Evolutionary conservation across 1,284 basidiomycete species (phyloP).

Genomic region (Ceratobasidium sp.): DNA sequence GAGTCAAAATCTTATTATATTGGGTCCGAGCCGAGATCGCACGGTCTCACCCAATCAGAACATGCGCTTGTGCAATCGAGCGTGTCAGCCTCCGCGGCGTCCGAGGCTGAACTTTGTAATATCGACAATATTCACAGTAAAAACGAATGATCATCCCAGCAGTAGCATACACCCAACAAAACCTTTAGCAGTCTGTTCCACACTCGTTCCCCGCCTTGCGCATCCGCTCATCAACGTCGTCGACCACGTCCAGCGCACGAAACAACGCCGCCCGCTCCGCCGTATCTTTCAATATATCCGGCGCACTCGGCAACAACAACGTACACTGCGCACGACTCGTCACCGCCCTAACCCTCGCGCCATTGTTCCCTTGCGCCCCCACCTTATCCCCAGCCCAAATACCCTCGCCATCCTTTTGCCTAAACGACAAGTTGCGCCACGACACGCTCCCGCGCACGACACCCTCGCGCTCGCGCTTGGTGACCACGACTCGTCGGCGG

Average conservation of each 20-base stretch:
- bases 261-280: slow-evolving; percentile 33
- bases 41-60: slow-evolving; percentile 35
- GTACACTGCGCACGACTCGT: slow-evolving; percentile 27
- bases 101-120: slow-evolving; percentile 3
- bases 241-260: slow-evolving; percentile 16
- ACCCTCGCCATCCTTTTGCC: slow-evolving; percentile 28
- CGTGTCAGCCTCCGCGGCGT: slow-evolving; percentile 22
- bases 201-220: slow-evolving; percentile 24
- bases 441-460: slow-evolving; percentile 16
- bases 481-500: slow-evolving; percentile 3
- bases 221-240: slow-evolving; percentile 31
- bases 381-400: slow-evolving; percentile 33
- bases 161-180: neutral
- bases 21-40: neutral
- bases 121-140: slow-evolving; percentile 2
- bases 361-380: neutral
- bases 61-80: slow-evolving; percentile 5
- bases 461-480: slow-evolving; percentile 13
- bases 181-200: neutral
- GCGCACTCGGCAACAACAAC: slow-evolving; percentile 27
- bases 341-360: slow-evolving; percentile 8
- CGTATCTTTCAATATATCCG: slow-evolving; percentile 20
- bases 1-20: slow-evolving; percentile 34
- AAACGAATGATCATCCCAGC: neutral
- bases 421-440: slow-evolving; percentile 37